Evolutionary conservation across 306 rosid species (phyloP), one percentile per base, ranked within the genome.

Genomic region (Quercus rubra): DNA sequence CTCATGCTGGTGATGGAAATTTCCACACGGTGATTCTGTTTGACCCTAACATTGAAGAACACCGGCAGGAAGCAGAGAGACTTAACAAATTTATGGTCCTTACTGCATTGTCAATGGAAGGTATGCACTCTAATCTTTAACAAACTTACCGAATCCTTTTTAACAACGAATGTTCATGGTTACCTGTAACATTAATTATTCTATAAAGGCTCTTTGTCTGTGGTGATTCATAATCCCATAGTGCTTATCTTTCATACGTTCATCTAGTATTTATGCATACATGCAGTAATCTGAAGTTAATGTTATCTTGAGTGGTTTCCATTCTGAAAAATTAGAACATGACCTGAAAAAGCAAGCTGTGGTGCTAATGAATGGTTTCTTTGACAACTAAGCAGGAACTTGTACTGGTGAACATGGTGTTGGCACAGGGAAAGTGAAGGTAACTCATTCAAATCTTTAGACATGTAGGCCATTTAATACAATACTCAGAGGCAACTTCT

Each of bases 351-450:
- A 67, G 78, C 66, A n/a, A 62, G 30, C 64, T 55, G 56, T 13
- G 17, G 70, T 70, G 82, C 74, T 87, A 55, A 87, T 78, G 52
- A 72, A 67, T 75, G 25, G 57, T 76, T 64, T 76, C 41, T 57
- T 73, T 79, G 59, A 82, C 77, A 73, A 80, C 80, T 52, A 61
- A 76, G 73, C 88, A 94, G 97, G 99, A 86, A 94, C 97, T 19
- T 94, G 99, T 81, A 91, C 97, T 0, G 99, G 99, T 10, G 99
- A 94, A 77, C 99, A 94, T 77, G 99, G 99, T 56, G 97, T 92
- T 67, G 97, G 99, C 74, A 94, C 97, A 1, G 99, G 99, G 77
- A 94, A 94, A 87, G 84, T 92, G 93, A 94, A 94, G 98, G 98
- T 92, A 88, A 49, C 31, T 77, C 74, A 23, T 25, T 69, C 20